A percentile compares a stretch with the other conserved stretches of the same genome.
These are phyloP conservation scores for Drechmeria coniospora DNA, from an alignment of 2,329 filamentous ascomycete species.

Conservation along the genomic window DNA sequence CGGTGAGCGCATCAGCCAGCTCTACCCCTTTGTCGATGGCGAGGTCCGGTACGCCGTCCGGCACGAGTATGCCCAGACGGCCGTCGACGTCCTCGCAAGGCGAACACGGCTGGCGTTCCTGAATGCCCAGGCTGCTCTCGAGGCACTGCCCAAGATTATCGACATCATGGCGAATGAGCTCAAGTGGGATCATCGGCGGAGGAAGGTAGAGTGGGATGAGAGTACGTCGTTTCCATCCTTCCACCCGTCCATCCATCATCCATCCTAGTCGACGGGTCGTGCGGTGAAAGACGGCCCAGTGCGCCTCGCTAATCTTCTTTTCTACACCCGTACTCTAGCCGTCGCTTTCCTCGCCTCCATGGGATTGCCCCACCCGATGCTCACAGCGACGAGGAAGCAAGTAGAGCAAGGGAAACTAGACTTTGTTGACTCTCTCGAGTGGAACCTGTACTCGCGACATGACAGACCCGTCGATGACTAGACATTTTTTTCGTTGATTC, in stretches of 20 bases:
- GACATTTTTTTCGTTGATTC: not conserved
- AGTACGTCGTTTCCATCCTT: conserved; percentile 27
- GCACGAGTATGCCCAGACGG: conserved; percentile 85
- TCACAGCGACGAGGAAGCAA: conserved; percentile 40
- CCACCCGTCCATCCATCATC: not conserved
- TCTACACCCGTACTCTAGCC: too few species aligned
- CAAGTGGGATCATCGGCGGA: conserved; percentile 56
- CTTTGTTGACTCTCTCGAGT: conserved; percentile 40
- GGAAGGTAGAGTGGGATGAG: conserved; percentile 70
- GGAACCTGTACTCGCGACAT: conserved; percentile 46
- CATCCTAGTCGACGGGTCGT: not conserved
- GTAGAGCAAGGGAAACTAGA: conserved; percentile 45
- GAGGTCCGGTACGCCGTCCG: conserved; percentile 78
- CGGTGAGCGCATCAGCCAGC: conserved; percentile 59
- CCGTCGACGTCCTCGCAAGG: conserved; percentile 74
- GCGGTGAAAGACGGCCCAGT: too few species aligned
- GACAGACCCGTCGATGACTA: conserved; percentile 29
- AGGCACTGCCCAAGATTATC: conserved; percentile 71
- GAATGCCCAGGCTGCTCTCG: conserved; percentile 79
- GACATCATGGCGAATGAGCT: conserved; percentile 81
- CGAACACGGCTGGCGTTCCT: conserved; percentile 77
- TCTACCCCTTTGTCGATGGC: conserved; percentile 86
- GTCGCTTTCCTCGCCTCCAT: conserved; percentile 47
- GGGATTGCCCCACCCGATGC: conserved; percentile 47
- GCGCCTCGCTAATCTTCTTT: too few species aligned